Percentiles rank a stretch among this genome's conserved stretches.
Evolutionary conservation across 768 basidiomycete species (phyloP).

Genomic region (Pseudohyphozyma bogoriensis): DNA sequence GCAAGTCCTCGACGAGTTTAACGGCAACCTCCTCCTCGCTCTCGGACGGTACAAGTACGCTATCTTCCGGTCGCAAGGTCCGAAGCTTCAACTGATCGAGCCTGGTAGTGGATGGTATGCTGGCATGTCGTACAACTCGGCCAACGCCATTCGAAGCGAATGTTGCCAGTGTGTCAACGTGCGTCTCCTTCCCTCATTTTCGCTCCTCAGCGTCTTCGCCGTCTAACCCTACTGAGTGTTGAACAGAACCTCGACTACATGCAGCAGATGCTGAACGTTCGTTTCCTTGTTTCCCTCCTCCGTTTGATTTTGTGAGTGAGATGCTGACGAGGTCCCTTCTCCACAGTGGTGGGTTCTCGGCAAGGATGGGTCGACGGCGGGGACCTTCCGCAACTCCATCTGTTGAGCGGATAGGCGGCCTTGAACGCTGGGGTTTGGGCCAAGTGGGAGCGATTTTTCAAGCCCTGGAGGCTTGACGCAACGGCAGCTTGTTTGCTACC

Average conservation of each 20-base stretch:
- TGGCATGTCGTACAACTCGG: conserved; percentile 13
- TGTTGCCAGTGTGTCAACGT: conserved; percentile 26
- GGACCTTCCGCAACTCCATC: background rate
- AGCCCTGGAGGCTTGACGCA: no score
- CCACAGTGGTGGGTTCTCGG: background rate
- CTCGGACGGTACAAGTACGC: conserved; percentile 14
- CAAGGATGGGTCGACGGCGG: background rate
- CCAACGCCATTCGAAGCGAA: background rate
- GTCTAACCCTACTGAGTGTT: background rate
- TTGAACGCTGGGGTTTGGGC: no score
- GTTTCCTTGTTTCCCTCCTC: background rate
- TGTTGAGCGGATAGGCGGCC: no score
- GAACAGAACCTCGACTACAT: conserved; percentile 25
- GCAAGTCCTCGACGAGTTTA: background rate
- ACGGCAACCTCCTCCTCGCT: conserved; percentile 8
- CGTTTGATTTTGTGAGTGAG: background rate
- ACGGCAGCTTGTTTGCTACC: no score
- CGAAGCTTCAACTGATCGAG: background rate
- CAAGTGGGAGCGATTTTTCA: no score
- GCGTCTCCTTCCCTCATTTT: background rate
- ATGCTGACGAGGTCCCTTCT: background rate
- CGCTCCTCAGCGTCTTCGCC: background rate
- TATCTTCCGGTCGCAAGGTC: background rate
- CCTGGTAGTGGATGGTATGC: conserved; percentile 12
- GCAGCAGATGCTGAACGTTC: conserved; percentile 20